Conservation (phyloP, 208 protist genomes). For the Leptomonas seymouri region DNA sequence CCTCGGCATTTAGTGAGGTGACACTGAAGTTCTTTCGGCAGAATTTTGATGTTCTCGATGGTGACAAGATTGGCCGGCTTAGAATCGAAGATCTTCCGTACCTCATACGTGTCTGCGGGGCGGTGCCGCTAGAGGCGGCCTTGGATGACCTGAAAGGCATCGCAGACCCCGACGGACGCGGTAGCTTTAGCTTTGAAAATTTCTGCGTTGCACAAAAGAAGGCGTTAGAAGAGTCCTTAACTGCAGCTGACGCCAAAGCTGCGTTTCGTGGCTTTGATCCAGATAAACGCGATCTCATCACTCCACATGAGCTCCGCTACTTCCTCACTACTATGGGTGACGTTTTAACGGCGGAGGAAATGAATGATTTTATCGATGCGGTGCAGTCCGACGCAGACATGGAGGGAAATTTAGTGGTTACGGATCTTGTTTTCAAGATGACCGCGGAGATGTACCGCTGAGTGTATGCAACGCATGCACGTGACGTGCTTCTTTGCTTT, state of each 20-base stretch:
- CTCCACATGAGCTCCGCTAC: slow-evolving; percentile 92
- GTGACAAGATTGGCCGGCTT: slow-evolving; percentile 79
- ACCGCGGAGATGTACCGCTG: slow-evolving; percentile 78
- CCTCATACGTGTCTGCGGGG: slow-evolving; percentile 77
- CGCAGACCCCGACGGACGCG: slow-evolving; percentile 68
- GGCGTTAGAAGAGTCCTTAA: slow-evolving; percentile 59
- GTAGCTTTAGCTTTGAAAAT: slow-evolving; percentile 74
- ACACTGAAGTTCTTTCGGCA: slow-evolving; percentile 59
- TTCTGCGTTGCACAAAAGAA: slow-evolving; percentile 76
- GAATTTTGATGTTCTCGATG: slow-evolving; percentile 78
- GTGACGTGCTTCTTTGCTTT: neutral
- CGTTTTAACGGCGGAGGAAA: slow-evolving; percentile 88
- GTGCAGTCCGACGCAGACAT: slow-evolving; percentile 87
- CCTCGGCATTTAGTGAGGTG: slow-evolving; percentile 45
- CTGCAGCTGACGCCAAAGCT: slow-evolving; percentile 79
- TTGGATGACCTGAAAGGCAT: slow-evolving; percentile 51
- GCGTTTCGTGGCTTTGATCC: slow-evolving; percentile 95
- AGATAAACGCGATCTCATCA: slow-evolving; percentile 91
- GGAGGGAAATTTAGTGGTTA: slow-evolving; percentile 84
- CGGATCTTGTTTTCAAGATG: slow-evolving; percentile 87
- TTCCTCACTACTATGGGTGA: slow-evolving; percentile 96
- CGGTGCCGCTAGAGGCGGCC: slow-evolving; percentile 65
- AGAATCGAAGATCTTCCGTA: slow-evolving; percentile 53
- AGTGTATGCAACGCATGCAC: slow-evolving; percentile 8
- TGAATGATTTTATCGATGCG: slow-evolving; percentile 90